A percentile compares a stretch with the other conserved stretches of the same genome.
Conservation (phyloP, 805 yeast species). For the Lipomyces chichibuensis region DNA sequence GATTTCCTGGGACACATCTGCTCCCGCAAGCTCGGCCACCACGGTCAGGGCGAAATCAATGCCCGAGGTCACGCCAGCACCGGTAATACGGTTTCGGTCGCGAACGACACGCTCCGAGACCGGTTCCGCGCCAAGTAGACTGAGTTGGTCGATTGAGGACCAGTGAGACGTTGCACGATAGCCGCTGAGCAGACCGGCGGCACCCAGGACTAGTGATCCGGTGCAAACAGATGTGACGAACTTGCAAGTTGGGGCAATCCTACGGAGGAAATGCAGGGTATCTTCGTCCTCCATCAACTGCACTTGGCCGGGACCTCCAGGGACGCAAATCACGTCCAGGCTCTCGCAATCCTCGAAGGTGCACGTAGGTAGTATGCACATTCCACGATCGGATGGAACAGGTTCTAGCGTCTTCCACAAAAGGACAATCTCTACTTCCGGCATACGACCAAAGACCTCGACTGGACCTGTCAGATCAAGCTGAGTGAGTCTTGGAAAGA, state of each 20-base stretch:
- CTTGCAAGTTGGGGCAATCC: conserved; percentile 5
- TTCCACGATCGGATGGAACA: conserved; percentile 5
- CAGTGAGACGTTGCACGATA: conserved; percentile 12
- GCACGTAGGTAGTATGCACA: conserved; percentile 9
- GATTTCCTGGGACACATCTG: conserved; percentile 5
- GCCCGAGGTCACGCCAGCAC: conserved; percentile 16
- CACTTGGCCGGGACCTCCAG: conserved; percentile 15
- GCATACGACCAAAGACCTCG: conserved; percentile 14
- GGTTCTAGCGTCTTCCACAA: conserved; percentile 10
- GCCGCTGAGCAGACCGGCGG: conserved; percentile 13
- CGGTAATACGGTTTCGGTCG: conserved; percentile 14
- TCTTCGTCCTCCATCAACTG: conserved; percentile 11
- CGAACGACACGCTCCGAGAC: conserved; percentile 10
- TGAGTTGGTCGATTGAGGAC: conserved; percentile 12
- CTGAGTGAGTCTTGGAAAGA: conserved; percentile 16
- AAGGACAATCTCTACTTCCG: not conserved
- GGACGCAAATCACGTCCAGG: conserved; percentile 16
- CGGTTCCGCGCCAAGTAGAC: conserved; percentile 16
- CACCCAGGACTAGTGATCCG: conserved; percentile 13
- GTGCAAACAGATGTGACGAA: conserved; percentile 16
- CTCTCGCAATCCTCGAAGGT: conserved; percentile 5
- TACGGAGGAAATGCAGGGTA: conserved; percentile 10
- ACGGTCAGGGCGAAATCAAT: conserved; percentile 11
- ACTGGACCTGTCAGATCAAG: conserved; percentile 14
- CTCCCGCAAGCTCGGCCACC: conserved; percentile 10